Evolutionary conservation across 495 filamentous ascomycete species (phyloP).

Genomic region (Hamigera avellanea): DNA sequence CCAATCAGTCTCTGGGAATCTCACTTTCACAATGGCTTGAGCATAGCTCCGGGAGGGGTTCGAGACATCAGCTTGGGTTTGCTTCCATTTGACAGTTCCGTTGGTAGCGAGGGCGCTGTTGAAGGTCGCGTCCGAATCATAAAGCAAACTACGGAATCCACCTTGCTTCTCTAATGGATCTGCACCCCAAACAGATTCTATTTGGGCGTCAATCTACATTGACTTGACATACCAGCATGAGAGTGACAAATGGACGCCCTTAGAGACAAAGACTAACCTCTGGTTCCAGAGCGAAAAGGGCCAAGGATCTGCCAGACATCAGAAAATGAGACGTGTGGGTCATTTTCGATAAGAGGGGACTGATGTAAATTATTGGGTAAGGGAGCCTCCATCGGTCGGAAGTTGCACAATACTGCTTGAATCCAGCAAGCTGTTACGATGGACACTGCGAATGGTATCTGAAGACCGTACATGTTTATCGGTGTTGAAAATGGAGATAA

Average conservation of each 20-base stretch:
- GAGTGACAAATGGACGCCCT: too few species aligned
- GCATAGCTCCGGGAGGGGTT: conserved; percentile 6
- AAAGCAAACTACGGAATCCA: conserved; percentile 35
- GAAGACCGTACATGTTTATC: too few species aligned
- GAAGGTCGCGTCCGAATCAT: conserved; percentile 25
- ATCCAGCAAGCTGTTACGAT: too few species aligned
- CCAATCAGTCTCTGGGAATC: conserved; percentile 41
- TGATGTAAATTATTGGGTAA: too few species aligned
- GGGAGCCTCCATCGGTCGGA: background rate
- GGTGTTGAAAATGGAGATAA: too few species aligned
- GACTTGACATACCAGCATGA: background rate
- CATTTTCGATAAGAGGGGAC: background rate
- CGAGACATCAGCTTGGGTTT: conserved; percentile 12
- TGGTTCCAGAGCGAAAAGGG: conserved; percentile 47
- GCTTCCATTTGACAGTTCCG: conserved; percentile 37
- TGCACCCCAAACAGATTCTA: conserved; percentile 49
- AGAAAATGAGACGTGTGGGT: conserved; percentile 17
- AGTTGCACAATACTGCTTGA: background rate
- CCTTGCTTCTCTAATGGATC: conserved; percentile 43
- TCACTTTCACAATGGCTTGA: conserved; percentile 25
- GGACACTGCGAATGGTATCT: too few species aligned
- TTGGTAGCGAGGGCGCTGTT: conserved; percentile 37
- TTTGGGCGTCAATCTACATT: background rate
- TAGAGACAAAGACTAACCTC: too few species aligned
- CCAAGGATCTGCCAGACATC: conserved; percentile 42